Base-by-base conservation (phyloP, 495 filamentous ascomycete genomes). In the Podospora bellae-mahoneyi region DNA sequence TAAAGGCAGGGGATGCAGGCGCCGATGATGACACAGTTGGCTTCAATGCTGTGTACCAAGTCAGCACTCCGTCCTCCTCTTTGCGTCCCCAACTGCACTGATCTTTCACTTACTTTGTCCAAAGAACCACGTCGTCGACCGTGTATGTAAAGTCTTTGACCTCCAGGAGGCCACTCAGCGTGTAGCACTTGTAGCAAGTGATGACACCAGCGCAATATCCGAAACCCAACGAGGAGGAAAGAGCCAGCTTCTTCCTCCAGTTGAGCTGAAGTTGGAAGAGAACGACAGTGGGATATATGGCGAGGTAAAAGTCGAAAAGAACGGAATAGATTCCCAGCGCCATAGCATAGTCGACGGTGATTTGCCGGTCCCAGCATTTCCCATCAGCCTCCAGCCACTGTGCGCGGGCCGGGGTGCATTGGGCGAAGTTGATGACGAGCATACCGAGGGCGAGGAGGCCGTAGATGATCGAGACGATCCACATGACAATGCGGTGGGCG, bases 221-320 rank as follows among this genome's bases (percentile, higher is more conserved):
- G 53, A 75, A 72, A 19, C 73, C 74, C 13, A 75, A 57, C 2
- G 74, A 56, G 18, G 62, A 64, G 13, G 66, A 66, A 32, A 76
- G 27, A 16, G 67, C 73, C 34, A 76, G 19, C 60, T 76, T 76
- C 71, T 76, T 75, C 61, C 68, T 72, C 64, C 65, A 48, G 16
- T 72, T 67, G 62, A 70, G 19, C 27, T 68, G 64, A 9, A 74
- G 60, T 44, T 28, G 28, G n/a, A 20, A 68, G 1, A 74, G 62
- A 4, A 72, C 60, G 13, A 68, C 23, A 16, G 72, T 68, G 5
- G 72, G 72, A 27, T 72, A 74, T 13, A 71, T 32, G 39, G 74
- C 73, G 15, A 76, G 34, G 53, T 75, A 76, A 13, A 76, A 72
- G 69, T 76, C 74, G n/a, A 75, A 69, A 16, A 73, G 23, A 16